Evolutionary conservation across 2,329 filamentous ascomycete genomes (phyloP).

Genomic region (Xylaria sp.): DNA sequence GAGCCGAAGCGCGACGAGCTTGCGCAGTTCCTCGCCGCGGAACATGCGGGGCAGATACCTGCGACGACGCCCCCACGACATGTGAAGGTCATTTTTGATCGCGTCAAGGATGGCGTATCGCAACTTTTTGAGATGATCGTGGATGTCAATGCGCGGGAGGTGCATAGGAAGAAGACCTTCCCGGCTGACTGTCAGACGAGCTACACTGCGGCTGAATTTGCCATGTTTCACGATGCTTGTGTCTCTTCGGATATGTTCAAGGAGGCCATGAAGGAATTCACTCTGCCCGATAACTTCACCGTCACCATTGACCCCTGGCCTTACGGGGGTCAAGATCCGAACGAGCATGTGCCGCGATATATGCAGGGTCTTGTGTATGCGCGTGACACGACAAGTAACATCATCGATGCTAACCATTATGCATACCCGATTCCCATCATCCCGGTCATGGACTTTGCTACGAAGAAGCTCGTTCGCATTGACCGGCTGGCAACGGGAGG

Average conservation of each 20-base stretch:
- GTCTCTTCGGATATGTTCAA: constrained; percentile 42
- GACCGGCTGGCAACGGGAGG: constrained; percentile 51
- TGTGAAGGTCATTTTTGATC: constrained; percentile 43
- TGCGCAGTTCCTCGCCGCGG: constrained; percentile 25
- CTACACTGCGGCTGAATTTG: constrained; percentile 38
- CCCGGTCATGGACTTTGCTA: constrained; percentile 53
- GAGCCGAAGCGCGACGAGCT: constrained; percentile 29
- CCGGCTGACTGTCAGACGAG: constrained; percentile 35
- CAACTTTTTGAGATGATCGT: constrained; percentile 37
- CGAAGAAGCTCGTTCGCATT: constrained; percentile 50
- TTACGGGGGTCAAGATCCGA: constrained; percentile 47
- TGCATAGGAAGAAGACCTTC: constrained; percentile 29
- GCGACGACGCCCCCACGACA: constrained; percentile 34
- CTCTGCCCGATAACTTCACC: constrained; percentile 40
- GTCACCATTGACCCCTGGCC: constrained; percentile 59
- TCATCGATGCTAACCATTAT: constrained; percentile 57
- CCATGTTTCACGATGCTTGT: constrained; percentile 37
- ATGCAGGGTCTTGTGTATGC: constrained; percentile 49
- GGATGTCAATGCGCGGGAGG: constrained; percentile 32
- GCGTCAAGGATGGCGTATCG: constrained; percentile 31
- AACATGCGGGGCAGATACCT: constrained; percentile 27
- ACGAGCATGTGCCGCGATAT: constrained; percentile 38
- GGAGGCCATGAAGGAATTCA: constrained; percentile 43
- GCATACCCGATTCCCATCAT: constrained; percentile 55
- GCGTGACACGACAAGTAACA: constrained; percentile 38